phyloP scores from a whole-genome alignment of 768 basidiomycete species.

The Tephrocybe rancida region DNA sequence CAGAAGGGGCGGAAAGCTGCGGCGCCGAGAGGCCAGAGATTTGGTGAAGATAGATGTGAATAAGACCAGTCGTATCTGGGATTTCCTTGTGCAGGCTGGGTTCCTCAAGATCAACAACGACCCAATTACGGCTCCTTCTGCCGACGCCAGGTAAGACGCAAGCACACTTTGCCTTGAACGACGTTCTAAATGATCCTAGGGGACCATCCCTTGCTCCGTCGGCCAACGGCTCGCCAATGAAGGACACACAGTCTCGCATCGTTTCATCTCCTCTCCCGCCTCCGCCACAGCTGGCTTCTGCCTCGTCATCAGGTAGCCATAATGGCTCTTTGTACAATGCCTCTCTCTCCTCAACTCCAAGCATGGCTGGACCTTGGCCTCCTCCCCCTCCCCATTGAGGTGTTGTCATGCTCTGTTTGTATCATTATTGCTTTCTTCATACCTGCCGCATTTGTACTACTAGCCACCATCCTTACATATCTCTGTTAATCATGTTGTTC shows the following conservation, averaged over 20 bases:
- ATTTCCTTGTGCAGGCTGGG: conserved; percentile 87
- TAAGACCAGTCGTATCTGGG: conserved; percentile 92
- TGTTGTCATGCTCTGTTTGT: conserved; percentile 6
- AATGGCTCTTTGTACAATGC: conserved; percentile 41
- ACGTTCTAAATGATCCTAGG: conserved; percentile 2
- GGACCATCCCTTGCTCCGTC: conserved; percentile 22
- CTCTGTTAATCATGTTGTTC: background rate
- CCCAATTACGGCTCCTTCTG: conserved; percentile 32
- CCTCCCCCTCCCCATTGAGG: conserved; percentile 6
- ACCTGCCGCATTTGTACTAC: conserved; percentile 20
- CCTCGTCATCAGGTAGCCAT: conserved; percentile 35
- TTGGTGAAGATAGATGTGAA: conserved; percentile 92
- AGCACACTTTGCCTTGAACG: background rate
- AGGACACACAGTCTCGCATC: conserved; percentile 26
- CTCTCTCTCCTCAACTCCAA: conserved; percentile 32
- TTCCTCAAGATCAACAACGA: conserved; percentile 74
- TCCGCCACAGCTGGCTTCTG: conserved; percentile 29
- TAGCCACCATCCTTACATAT: conserved; percentile 16
- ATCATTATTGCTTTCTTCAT: conserved; percentile 11
- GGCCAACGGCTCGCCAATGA: conserved; percentile 37
- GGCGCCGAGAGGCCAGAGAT: conserved; percentile 85
- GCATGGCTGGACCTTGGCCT: conserved; percentile 13
- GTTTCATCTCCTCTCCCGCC: conserved; percentile 26
- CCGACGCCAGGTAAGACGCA: conserved; percentile 38
- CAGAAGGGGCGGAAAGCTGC: conserved; percentile 83